phyloP scores from a whole-genome alignment of 352 stramenopile species.

The Phytophthora aleatoria region DNA sequence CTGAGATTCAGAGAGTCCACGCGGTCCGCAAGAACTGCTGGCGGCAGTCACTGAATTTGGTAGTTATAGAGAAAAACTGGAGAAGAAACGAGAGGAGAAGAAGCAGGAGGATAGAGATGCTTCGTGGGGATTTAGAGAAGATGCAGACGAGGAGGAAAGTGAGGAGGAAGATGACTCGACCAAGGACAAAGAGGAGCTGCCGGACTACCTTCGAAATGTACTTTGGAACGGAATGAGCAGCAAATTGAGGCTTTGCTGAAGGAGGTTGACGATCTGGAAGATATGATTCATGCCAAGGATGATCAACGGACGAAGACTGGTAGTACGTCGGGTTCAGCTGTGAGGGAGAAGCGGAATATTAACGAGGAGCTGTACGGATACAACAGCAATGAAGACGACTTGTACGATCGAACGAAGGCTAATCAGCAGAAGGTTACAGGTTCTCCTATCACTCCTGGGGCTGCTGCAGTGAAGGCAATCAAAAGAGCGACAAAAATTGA shows the following conservation, averaged over 20 bases:
- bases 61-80: slow-evolving; percentile 39
- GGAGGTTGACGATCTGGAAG: slow-evolving; percentile 71
- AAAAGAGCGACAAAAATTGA: neutral
- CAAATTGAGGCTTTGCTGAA: slow-evolving; percentile 62
- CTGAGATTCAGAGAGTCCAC: slow-evolving; percentile 90
- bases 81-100: slow-evolving; percentile 18
- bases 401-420: slow-evolving; percentile 74
- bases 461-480: slow-evolving; percentile 3
- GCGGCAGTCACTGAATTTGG: slow-evolving; percentile 62
- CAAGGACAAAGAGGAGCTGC: slow-evolving; percentile 43
- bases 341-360: slow-evolving; percentile 27
- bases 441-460: neutral
- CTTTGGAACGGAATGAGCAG: slow-evolving; percentile 62
- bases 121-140: slow-evolving; percentile 85
- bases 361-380: slow-evolving; percentile 54
- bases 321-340: neutral
- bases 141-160: slow-evolving; percentile 63
- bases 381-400: slow-evolving; percentile 79
- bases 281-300: slow-evolving; percentile 56
- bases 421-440: slow-evolving; percentile 52
- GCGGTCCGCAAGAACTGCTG: slow-evolving; percentile 65
- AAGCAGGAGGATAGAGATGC: slow-evolving; percentile 40
- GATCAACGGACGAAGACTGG: slow-evolving; percentile 48
- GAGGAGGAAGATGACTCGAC: slow-evolving; percentile 42
- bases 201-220: slow-evolving; percentile 79